Base-by-base conservation (phyloP, 331 rosid genomes). In the Arachis monticola region DNA sequence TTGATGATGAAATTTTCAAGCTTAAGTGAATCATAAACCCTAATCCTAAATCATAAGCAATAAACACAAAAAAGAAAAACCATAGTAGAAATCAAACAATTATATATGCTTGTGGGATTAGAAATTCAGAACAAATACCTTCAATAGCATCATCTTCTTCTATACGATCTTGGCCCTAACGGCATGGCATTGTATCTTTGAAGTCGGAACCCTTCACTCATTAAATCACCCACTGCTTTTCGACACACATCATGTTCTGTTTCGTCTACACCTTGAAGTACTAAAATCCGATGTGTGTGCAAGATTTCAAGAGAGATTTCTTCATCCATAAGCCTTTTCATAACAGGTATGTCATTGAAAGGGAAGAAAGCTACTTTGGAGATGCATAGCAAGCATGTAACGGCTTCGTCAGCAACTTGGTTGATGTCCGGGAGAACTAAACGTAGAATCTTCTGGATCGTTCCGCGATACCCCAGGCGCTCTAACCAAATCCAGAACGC, bases 401-500 rank as follows among this genome's bases (percentile, higher is more conserved):
- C 46, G 1, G 86, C 79, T 64, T 89, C 96, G 0, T 89, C 89
- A 6, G 83, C 92, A 1, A 83, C 77, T 30, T 85, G 86, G 22
- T 80, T 80, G 59, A 89, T 67, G 56, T 17, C 22, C 82, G 47
- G 45, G 42, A 42, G 27, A 7, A 17, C 0, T 45, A 87, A 59
- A 2, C 72, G 38, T 0, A 81, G 17, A 60, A 81, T 70, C 48
- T 65, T 84, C 13, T 31, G 56, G 48, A 87, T 78, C 2, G 77
- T 48, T 12, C 77, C 56, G 35, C 22, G 51, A 48, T 73, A 85
- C 1, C 90, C 84, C 31, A 35, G 57, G 1, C 69, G 67, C 82
- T 90, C 96, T 32, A 90, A 63, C 92, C 92, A 90, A 17, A 85
- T 86, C 84, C 90, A 85, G 8, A 90, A 60, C 2, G 86, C 92